Evolutionary conservation across 257 asterid species (phyloP).

Genomic region (Nicotiana noctiflora): DNA sequence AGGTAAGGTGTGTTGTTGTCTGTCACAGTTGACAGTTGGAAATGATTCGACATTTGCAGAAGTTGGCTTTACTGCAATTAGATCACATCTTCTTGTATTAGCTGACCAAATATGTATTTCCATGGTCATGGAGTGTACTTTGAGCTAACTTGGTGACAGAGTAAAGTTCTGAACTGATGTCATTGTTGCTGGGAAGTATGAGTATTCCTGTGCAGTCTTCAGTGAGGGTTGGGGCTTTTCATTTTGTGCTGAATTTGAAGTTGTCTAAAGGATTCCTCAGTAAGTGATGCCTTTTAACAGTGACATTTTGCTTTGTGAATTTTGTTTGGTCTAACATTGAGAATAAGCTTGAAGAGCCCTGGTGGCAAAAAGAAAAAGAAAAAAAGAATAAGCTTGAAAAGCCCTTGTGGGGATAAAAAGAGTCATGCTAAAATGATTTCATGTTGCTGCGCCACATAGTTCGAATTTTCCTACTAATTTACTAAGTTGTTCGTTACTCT

Average conservation of each 20-base stretch:
- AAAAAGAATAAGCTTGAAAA: not conserved
- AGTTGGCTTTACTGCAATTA: not conserved
- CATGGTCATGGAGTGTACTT: not conserved
- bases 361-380: not conserved
- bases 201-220: not conserved
- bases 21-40: constrained; percentile 10
- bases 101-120: not conserved
- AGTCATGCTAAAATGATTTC: not conserved
- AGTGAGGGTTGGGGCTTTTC: not conserved
- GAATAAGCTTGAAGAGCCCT: not conserved
- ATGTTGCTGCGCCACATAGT: not conserved
- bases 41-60: not conserved
- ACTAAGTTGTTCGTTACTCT: not conserved
- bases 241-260: not conserved
- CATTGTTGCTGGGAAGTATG: not conserved
- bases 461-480: not conserved
- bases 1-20: constrained; percentile 36
- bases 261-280: not conserved
- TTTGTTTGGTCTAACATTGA: not conserved
- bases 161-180: not conserved
- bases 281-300: not conserved
- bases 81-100: not conserved
- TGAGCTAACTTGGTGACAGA: not conserved
- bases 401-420: not conserved
- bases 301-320: not conserved